Evolutionary conservation across 2,329 filamentous ascomycete genomes (phyloP).

Genomic region (Fusarium sp.): DNA sequence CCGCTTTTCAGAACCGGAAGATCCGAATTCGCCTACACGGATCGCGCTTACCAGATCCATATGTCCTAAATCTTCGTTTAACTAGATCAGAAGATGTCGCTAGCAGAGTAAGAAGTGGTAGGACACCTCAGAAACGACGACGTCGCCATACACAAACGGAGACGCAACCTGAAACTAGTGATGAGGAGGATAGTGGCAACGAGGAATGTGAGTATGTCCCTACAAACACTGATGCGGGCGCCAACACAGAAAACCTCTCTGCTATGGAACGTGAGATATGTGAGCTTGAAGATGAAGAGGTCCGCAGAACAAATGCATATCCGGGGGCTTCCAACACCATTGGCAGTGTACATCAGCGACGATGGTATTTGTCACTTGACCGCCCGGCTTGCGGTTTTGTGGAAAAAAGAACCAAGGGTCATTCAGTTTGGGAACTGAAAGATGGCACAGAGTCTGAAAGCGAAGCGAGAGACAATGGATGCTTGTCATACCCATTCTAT

Average conservation of each 20-base stretch:
- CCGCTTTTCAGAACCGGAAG: constrained; percentile 66
- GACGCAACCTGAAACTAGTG: constrained; percentile 44
- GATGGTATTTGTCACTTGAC: constrained; percentile 76
- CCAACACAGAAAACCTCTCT: constrained; percentile 42
- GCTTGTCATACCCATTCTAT: constrained; percentile 68
- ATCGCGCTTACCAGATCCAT: constrained; percentile 63
- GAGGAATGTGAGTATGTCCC: constrained; percentile 38
- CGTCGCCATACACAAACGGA: constrained; percentile 5
- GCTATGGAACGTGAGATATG: constrained; percentile 57
- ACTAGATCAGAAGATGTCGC: constrained; percentile 58
- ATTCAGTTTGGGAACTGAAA: constrained; percentile 24
- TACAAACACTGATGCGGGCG: constrained; percentile 26
- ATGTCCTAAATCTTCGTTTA: constrained; percentile 68
- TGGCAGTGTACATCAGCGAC: constrained; percentile 74
- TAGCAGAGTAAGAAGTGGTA: constrained; percentile 45
- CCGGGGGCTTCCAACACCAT: constrained; percentile 74
- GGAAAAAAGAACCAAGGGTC: constrained; percentile 47
- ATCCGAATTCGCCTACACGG: constrained; percentile 69
- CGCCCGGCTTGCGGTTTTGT: constrained; percentile 69
- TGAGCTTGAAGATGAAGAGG: constrained; percentile 64
- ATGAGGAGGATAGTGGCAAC: constrained; percentile 28
- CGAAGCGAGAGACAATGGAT: constrained; percentile 6
- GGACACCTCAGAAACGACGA: constrained; percentile 18
- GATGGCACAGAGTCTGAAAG: not conserved
- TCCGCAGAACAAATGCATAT: constrained; percentile 74